Conservation (phyloP, 306 rosid genomes). For the Luffa acutangula region DNA sequence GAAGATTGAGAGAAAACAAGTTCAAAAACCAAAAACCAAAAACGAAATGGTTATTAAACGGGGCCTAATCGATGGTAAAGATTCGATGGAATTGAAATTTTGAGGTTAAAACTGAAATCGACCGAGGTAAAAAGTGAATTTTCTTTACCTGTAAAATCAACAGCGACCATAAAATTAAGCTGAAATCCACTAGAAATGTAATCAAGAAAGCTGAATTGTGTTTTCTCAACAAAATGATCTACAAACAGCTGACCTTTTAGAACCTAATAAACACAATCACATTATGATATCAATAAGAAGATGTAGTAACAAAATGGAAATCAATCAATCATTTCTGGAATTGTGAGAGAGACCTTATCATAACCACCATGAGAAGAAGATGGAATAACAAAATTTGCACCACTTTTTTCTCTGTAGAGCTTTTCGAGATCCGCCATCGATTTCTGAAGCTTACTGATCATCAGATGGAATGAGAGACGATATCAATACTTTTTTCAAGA, state of each 20-base stretch:
- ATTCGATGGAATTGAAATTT: background rate
- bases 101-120: background rate
- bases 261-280: slow-evolving; percentile 23
- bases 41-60: too few relatives aligned
- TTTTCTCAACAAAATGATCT: slow-evolving; percentile 54
- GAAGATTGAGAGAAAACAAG: too few relatives aligned
- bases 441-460: slow-evolving; percentile 51
- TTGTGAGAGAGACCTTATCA: slow-evolving; percentile 44
- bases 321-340: background rate
- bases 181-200: slow-evolving; percentile 82
- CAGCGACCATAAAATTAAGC: slow-evolving; percentile 88
- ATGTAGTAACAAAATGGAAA: background rate
- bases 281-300: background rate
- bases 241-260: slow-evolving; percentile 74
- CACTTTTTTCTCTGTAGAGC: slow-evolving; percentile 31
- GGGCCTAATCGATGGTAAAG: too few relatives aligned
- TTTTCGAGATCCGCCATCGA: slow-evolving; percentile 63
- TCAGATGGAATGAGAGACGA: background rate
- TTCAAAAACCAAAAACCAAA: too few relatives aligned
- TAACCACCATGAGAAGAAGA: slow-evolving; percentile 21
- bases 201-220: slow-evolving; percentile 67
- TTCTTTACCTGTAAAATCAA: slow-evolving; percentile 88
- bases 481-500: background rate
- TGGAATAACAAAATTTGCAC: slow-evolving; percentile 37
- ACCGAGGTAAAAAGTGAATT: background rate